phyloP scores from a whole-genome alignment of 2,329 filamentous ascomycete genomes.

The Celoporthe dispersa region DNA sequence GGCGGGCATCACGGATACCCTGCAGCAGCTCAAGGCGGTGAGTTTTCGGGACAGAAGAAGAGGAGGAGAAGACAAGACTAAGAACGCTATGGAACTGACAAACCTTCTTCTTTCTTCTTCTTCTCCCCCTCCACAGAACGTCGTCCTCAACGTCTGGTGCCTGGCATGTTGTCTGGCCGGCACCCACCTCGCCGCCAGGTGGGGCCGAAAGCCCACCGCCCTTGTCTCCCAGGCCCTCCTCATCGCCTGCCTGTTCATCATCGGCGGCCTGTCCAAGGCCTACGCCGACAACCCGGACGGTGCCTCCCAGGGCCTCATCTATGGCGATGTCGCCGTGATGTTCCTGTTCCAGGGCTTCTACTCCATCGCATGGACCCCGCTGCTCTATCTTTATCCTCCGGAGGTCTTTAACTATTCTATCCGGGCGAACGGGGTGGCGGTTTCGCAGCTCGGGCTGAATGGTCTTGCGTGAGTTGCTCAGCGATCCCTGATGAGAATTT shows the following conservation, averaged over 20 bases:
- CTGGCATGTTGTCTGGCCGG: conserved; percentile 47
- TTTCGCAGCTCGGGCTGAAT: conserved; percentile 40
- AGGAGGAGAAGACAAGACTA: no score
- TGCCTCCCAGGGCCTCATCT: conserved; percentile 38
- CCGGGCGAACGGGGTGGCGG: conserved; percentile 50
- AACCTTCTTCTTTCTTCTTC: no score
- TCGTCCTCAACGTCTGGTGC: conserved; percentile 57
- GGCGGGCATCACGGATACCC: conserved; percentile 49
- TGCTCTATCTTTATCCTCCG: conserved; percentile 52
- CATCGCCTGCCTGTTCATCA: conserved; percentile 52
- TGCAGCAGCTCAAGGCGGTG: conserved; percentile 48
- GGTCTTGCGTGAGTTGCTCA: conserved; percentile 35
- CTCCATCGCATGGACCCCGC: conserved; percentile 53
- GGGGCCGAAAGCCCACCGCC: conserved; percentile 51
- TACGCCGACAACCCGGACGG: conserved; percentile 38
- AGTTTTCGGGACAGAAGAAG: no score
- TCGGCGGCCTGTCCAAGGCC: conserved; percentile 53
- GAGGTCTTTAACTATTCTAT: conserved; percentile 56
- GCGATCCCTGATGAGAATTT: no score
- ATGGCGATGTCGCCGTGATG: conserved; percentile 51
- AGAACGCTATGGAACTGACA: no score
- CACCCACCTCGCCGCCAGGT: conserved; percentile 46
- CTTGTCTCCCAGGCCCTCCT: conserved; percentile 44
- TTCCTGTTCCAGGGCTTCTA: conserved; percentile 59
- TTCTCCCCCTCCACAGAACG: no score